Conservation (phyloP, 345 rosid genomes). For the Eucalyptus pauciflora region DNA sequence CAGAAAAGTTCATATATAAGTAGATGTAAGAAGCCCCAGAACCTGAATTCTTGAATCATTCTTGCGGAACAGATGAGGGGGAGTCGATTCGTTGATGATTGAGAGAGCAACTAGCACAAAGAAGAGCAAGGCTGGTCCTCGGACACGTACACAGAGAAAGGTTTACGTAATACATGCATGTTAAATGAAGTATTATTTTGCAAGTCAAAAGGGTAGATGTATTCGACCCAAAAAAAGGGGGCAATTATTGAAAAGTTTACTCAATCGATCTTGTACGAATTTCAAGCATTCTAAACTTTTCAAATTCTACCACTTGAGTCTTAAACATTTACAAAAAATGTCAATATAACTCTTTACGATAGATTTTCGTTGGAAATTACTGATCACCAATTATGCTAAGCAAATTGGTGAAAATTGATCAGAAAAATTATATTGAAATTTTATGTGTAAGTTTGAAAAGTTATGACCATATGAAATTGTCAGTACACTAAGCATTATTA, state of each 20-base stretch:
- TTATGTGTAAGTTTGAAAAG: too few relatives aligned
- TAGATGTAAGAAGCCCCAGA: neutral
- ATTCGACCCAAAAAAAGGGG: neutral
- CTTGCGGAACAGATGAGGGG: neutral
- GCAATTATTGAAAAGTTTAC: neutral
- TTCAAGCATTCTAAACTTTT: neutral
- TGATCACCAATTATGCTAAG: rapidly evolving
- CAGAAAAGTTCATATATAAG: neutral
- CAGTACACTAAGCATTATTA: too few relatives aligned
- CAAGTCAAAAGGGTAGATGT: neutral
- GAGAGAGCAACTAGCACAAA: neutral
- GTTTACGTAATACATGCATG: neutral
- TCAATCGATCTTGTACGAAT: rapidly evolving
- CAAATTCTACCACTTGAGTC: rapidly evolving
- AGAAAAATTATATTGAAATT: too few relatives aligned
- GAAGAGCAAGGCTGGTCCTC: neutral
- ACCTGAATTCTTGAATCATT: neutral
- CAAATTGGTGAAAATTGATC: rapidly evolving
- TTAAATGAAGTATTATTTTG: neutral
- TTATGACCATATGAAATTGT: too few relatives aligned
- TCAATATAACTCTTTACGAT: rapidly evolving
- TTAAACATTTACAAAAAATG: rapidly evolving
- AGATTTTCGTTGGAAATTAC: rapidly evolving
- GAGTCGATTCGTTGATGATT: neutral
- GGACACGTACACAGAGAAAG: neutral